A percentile compares a stretch with the other conserved stretches of the same genome.
These are phyloP conservation scores for Suillus alpinus DNA, from an alignment of 768 basidiomycete genomes.

Conservation along the genomic window DNA sequence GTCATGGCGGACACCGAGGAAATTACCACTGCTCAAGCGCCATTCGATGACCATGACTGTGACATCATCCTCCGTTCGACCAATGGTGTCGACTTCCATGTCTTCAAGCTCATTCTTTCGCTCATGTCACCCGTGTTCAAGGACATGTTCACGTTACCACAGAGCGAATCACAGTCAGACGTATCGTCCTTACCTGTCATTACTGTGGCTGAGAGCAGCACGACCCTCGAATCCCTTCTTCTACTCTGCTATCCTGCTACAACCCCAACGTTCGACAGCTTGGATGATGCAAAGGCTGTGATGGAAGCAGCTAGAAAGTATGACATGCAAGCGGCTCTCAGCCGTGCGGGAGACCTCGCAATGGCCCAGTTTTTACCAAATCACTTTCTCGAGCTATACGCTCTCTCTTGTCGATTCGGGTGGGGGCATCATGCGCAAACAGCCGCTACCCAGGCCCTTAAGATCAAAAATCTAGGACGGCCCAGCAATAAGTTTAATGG, in stretches of 20 bases:
- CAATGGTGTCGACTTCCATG: slow-evolving; percentile 9
- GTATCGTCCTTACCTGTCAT: not conserved
- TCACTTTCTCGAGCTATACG: slow-evolving; percentile 24
- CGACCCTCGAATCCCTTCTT: slow-evolving; percentile 28
- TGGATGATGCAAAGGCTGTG: slow-evolving; percentile 14
- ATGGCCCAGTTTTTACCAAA: slow-evolving; percentile 7
- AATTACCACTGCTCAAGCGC: not conserved
- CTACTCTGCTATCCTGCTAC: slow-evolving; percentile 37
- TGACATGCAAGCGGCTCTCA: slow-evolving; percentile 21
- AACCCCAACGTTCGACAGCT: not conserved
- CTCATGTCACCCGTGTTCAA: slow-evolving; percentile 50
- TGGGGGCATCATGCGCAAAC: slow-evolving; percentile 17
- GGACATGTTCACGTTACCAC: slow-evolving; percentile 44
- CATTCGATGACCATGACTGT: slow-evolving; percentile 10
- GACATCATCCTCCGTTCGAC: slow-evolving; percentile 15
- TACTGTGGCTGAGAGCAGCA: slow-evolving; percentile 17
- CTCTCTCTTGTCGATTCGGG: slow-evolving; percentile 23
- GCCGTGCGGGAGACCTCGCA: slow-evolving; percentile 12
- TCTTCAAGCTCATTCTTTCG: slow-evolving; percentile 35
- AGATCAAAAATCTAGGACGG: slow-evolving; percentile 2
- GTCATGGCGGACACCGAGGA: not conserved
- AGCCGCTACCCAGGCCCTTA: slow-evolving; percentile 23
- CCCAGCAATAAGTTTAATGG: slow-evolving; percentile 29
- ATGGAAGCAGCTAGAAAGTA: slow-evolving; percentile 22
- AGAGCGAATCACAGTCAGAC: slow-evolving; percentile 12